These are phyloP conservation scores for Boletus subcaerulescens DNA, from an alignment of 768 basidiomycete species.

Conservation along the genomic window DNA sequence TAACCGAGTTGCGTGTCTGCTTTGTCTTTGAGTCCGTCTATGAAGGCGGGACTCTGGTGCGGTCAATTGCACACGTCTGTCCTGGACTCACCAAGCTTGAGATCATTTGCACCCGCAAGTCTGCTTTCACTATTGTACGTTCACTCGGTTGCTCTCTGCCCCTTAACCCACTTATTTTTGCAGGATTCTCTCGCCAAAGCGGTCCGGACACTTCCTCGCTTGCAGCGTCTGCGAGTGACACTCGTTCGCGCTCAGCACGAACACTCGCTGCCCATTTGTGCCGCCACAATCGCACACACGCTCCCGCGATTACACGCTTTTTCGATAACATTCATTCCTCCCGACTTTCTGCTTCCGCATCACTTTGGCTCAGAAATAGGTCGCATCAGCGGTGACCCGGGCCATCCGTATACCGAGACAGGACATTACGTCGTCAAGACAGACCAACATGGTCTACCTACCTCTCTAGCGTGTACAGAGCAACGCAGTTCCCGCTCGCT, in stretches of 20 bases:
- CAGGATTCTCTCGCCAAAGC: slow-evolving; percentile 51
- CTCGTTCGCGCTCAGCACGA: slow-evolving; percentile 69
- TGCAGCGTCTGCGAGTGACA: slow-evolving; percentile 59
- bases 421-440: slow-evolving; percentile 57
- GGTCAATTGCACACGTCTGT: slow-evolving; percentile 63
- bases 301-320: slow-evolving; percentile 69
- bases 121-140: slow-evolving; percentile 69
- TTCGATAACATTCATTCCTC: slow-evolving; percentile 62
- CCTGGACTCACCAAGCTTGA: slow-evolving; percentile 63
- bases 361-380: slow-evolving; percentile 44
- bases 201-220: slow-evolving; percentile 58
- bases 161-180: not conserved
- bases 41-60: slow-evolving; percentile 67
- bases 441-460: slow-evolving; percentile 65
- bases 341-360: slow-evolving; percentile 48
- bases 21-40: slow-evolving; percentile 73
- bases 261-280: slow-evolving; percentile 55
- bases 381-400: slow-evolving; percentile 29
- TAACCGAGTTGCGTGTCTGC: slow-evolving; percentile 58
- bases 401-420: slow-evolving; percentile 31
- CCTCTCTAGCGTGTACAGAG: slow-evolving; percentile 50
- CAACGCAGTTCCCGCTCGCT: slow-evolving; percentile 31
- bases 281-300: slow-evolving; percentile 56
- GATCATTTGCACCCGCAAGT: slow-evolving; percentile 62
- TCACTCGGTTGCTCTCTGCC: not conserved